A percentile compares a stretch with the other conserved stretches of the same genome.
Conservation (phyloP, 805 yeast genomes). For the Pichia californica region DNA sequence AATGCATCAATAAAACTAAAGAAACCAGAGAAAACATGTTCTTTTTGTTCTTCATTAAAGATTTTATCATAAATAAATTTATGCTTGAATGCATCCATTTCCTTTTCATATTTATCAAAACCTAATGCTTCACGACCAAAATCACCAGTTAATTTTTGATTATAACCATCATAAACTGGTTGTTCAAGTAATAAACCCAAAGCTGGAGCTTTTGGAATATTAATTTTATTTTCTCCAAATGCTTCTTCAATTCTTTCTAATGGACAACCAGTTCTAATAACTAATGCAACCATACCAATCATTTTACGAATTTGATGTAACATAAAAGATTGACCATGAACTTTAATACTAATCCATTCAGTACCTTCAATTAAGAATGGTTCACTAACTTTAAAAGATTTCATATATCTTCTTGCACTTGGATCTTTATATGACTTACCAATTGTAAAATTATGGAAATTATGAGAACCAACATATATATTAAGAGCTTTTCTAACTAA, state of each 20-base stretch:
- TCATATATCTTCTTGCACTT: conserved; percentile 79
- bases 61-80: conserved; percentile 87
- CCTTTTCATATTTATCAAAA: conserved; percentile 55
- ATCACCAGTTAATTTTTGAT: conserved; percentile 57
- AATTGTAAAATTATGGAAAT: conserved; percentile 49
- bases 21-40: conserved; percentile 84
- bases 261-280: conserved; percentile 84
- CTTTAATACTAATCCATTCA: conserved; percentile 93
- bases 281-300: conserved; percentile 90
- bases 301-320: conserved; percentile 95
- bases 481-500: conserved; percentile 62
- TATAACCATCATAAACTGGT: conserved; percentile 87
- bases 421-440: conserved; percentile 72
- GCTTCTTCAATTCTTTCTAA: conserved; percentile 67
- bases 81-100: conserved; percentile 83
- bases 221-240: conserved; percentile 65
- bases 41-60: conserved; percentile 82
- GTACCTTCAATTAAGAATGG: conserved; percentile 91
- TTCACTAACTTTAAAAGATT: conserved; percentile 67
- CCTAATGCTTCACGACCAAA: conserved; percentile 74
- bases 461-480: conserved; percentile 79
- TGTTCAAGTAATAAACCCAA: conserved; percentile 83
- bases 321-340: conserved; percentile 98
- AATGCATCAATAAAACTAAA: conserved; percentile 86
- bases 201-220: conserved; percentile 97